These are phyloP conservation scores for Saccharomyces cerevisiae DNA, from an alignment of 805 yeast genomes.

Conservation along the genomic window DNA sequence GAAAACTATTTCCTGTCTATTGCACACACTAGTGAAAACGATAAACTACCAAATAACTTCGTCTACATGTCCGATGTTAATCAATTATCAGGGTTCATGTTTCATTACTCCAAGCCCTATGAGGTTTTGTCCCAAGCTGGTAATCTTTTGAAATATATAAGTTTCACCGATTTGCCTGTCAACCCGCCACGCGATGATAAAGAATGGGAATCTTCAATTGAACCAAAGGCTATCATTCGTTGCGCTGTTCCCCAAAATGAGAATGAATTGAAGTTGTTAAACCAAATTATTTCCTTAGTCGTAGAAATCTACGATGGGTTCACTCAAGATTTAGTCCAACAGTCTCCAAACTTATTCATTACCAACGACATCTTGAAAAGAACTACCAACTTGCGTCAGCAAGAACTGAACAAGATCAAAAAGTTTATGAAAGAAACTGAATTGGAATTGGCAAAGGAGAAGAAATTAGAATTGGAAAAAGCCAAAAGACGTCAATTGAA, in stretches of 20 bases:
- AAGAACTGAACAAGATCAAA: slow-evolving; percentile 59
- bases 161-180: slow-evolving; percentile 78
- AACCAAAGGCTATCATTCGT: slow-evolving; percentile 45
- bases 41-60: slow-evolving; percentile 59
- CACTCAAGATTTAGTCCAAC: slow-evolving; percentile 31
- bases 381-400: slow-evolving; percentile 67
- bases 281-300: slow-evolving; percentile 45
- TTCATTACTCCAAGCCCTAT: slow-evolving; percentile 36
- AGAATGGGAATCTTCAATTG: slow-evolving; percentile 48
- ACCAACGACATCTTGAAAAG: slow-evolving; percentile 72
- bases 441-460: slow-evolving; percentile 61
- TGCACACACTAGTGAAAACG: slow-evolving; percentile 71
- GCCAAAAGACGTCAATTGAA: slow-evolving; percentile 52
- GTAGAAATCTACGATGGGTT: slow-evolving; percentile 53
- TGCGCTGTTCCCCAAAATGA: slow-evolving; percentile 43
- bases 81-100: slow-evolving; percentile 65
- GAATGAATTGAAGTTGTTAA: slow-evolving; percentile 42
- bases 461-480: slow-evolving; percentile 62
- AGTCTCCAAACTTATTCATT: slow-evolving; percentile 43
- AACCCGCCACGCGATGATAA: slow-evolving; percentile 55
- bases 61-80: slow-evolving; percentile 86
- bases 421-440: slow-evolving; percentile 58
- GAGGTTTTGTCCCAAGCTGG: slow-evolving; percentile 38
- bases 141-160: slow-evolving; percentile 51
- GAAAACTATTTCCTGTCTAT: slow-evolving; percentile 75